A percentile compares a stretch with the other conserved stretches of the same genome.
Evolutionary conservation across 2,329 filamentous ascomycete genomes (phyloP).

Genomic region (Biscogniauxia sp.): DNA sequence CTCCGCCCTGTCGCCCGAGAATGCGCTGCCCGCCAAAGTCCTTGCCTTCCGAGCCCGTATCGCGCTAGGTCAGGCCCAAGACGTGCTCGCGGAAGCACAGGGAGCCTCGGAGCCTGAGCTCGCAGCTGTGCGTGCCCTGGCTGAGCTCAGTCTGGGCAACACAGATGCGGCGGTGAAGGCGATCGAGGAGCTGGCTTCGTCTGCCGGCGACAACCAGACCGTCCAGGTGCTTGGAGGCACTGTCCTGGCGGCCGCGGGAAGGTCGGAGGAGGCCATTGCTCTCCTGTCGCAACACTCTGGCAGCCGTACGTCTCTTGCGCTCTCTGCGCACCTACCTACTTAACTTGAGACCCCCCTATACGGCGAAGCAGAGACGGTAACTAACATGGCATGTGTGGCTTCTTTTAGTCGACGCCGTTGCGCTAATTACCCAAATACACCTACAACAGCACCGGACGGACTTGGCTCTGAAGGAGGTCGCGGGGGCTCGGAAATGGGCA

Average conservation of each 20-base stretch:
- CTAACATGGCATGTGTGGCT: conserved; percentile 18
- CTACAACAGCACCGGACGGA: conserved; percentile 89
- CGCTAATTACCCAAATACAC: conserved; percentile 88
- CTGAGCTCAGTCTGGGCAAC: conserved; percentile 62
- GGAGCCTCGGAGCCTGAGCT: conserved; percentile 68
- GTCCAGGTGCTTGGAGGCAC: conserved; percentile 84
- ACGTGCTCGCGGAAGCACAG: conserved; percentile 68
- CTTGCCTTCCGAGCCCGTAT: conserved; percentile 80
- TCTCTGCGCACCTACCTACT: too few relatives aligned
- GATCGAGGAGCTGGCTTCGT: conserved; percentile 65
- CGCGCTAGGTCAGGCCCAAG: conserved; percentile 73
- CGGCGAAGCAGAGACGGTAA: conserved; percentile 1
- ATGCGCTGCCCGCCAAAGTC: conserved; percentile 72
- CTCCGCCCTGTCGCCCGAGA: conserved; percentile 73
- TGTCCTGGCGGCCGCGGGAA: conserved; percentile 74
- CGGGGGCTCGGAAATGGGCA: conserved; percentile 84
- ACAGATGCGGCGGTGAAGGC: conserved; percentile 59
- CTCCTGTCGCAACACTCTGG: conserved; percentile 82
- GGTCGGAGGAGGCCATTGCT: conserved; percentile 80
- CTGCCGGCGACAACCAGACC: conserved; percentile 67
- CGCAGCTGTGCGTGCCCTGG: conserved; percentile 72
- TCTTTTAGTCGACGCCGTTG: conserved; percentile 68
- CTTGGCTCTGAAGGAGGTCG: conserved; percentile 85
- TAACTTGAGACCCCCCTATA: too few relatives aligned
- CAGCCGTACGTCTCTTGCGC: conserved; percentile 60